Evolutionary conservation across 1,284 basidiomycete genomes (phyloP).

Genomic region (Heterobasidion parviporum): DNA sequence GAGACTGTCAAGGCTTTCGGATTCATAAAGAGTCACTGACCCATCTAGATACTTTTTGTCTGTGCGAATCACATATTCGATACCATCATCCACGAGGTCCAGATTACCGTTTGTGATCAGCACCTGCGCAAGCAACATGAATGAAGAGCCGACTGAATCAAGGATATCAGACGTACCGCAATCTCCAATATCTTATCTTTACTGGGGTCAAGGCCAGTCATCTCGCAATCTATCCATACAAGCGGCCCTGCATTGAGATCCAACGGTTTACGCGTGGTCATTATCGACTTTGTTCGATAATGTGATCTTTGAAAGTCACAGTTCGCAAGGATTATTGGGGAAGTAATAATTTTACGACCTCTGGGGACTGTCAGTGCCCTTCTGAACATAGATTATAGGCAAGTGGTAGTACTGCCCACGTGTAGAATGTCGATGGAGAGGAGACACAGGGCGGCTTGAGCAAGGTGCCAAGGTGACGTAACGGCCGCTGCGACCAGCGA

Average conservation of each 20-base stretch:
- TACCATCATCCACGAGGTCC: slow-evolving; percentile 63
- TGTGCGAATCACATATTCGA: slow-evolving; percentile 63
- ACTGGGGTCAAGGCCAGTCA: slow-evolving; percentile 64
- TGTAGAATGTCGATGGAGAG: too few relatives aligned
- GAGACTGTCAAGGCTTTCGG: not conserved
- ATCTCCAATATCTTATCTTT: slow-evolving; percentile 74
- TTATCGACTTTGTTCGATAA: not conserved
- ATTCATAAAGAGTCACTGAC: not conserved
- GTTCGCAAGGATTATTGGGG: not conserved
- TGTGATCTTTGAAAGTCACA: not conserved
- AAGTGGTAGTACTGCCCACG: too few relatives aligned
- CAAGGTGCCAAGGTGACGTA: too few relatives aligned
- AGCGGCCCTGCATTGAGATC: slow-evolving; percentile 53
- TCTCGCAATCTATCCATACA: slow-evolving; percentile 88
- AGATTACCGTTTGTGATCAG: slow-evolving; percentile 78
- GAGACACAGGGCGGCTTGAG: too few relatives aligned
- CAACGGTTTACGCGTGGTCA: not conserved
- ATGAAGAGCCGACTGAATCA: slow-evolving; percentile 22
- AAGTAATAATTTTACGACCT: not conserved
- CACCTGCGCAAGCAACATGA: slow-evolving; percentile 35
- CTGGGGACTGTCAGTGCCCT: not conserved
- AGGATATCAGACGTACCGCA: slow-evolving; percentile 23
- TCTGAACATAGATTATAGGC: too few relatives aligned
- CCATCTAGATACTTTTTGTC: slow-evolving; percentile 21
- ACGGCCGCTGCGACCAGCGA: too few relatives aligned